Evolutionary conservation across 345 rosid species (phyloP).

Genomic region (Eucalyptus erythrocorys): DNA sequence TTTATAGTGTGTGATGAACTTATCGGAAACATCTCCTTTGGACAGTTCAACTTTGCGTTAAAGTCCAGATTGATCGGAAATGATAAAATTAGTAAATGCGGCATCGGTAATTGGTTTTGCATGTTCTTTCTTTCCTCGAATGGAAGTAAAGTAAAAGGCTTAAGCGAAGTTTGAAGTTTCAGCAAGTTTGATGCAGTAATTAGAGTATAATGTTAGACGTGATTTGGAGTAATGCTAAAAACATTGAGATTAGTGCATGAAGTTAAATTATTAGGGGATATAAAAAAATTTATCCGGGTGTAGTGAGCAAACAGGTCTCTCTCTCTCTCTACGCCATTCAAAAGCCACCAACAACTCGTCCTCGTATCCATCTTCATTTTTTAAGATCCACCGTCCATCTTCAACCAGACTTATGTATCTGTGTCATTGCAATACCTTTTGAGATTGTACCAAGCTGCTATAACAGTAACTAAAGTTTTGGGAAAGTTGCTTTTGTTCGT

Average conservation of each 20-base stretch:
- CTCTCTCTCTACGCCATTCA: too few relatives aligned
- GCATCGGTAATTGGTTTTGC: neutral
- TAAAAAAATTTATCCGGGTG: rapidly evolving
- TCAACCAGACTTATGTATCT: too few relatives aligned
- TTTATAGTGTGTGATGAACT: neutral
- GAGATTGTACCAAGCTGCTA: too few relatives aligned
- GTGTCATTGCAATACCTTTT: too few relatives aligned
- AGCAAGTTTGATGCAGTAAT: neutral
- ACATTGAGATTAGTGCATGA: neutral
- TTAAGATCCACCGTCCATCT: too few relatives aligned
- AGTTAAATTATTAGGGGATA: neutral
- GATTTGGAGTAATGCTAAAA: neutral
- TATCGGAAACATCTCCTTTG: neutral
- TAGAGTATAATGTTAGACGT: neutral
- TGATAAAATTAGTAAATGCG: neutral
- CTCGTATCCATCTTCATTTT: too few relatives aligned
- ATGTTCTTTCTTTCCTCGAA: neutral
- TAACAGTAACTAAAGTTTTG: too few relatives aligned
- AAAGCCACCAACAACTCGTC: too few relatives aligned
- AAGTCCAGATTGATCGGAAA: too few relatives aligned
- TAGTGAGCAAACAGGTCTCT: too few relatives aligned
- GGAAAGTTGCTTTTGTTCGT: too few relatives aligned
- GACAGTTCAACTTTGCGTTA: neutral
- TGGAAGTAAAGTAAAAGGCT: neutral
- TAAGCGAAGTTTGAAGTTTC: neutral